A percentile compares a stretch with the other conserved stretches of the same genome.
Evolutionary conservation across 805 yeast genomes (phyloP).

Genomic region (Candida vaughaniae): DNA sequence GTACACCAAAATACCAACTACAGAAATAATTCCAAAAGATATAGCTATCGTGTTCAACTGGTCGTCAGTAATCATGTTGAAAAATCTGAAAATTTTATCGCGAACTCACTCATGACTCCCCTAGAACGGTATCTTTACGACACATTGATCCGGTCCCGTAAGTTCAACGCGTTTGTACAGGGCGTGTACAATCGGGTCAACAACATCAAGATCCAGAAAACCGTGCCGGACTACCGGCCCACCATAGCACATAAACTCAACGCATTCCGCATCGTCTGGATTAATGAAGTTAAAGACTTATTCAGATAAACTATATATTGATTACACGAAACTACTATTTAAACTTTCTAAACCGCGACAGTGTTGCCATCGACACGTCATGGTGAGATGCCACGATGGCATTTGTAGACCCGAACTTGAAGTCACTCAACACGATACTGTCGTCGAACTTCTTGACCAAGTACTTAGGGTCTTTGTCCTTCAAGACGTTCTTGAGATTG

Average conservation of each 20-base stretch:
- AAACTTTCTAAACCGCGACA: background rate
- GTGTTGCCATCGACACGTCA: constrained; percentile 59
- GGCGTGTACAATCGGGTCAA: constrained; percentile 63
- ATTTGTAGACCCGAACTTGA: constrained; percentile 69
- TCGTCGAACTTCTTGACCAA: constrained; percentile 60
- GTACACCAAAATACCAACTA: constrained; percentile 69
- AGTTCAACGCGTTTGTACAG: constrained; percentile 63
- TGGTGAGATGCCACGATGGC: constrained; percentile 73
- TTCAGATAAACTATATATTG: no score
- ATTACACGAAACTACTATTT: background rate
- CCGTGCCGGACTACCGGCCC: constrained; percentile 42
- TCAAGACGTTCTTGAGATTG: constrained; percentile 62
- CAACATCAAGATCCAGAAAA: constrained; percentile 40
- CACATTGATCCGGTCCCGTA: constrained; percentile 52
- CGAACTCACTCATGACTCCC: constrained; percentile 16
- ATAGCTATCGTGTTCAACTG: constrained; percentile 75
- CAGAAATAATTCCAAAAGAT: constrained; percentile 68
- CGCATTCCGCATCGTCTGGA: constrained; percentile 59
- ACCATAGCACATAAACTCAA: constrained; percentile 53
- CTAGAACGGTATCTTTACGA: constrained; percentile 48
- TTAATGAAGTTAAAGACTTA: constrained; percentile 57
- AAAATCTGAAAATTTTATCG: background rate
- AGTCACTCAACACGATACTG: constrained; percentile 72
- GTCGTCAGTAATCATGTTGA: constrained; percentile 74
- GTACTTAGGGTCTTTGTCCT: constrained; percentile 45